A percentile compares a stretch with the other conserved stretches of the same genome.
Evolutionary conservation across 2,329 filamentous ascomycete species (phyloP).

Genomic region (Phialemonium atrogriseum): DNA sequence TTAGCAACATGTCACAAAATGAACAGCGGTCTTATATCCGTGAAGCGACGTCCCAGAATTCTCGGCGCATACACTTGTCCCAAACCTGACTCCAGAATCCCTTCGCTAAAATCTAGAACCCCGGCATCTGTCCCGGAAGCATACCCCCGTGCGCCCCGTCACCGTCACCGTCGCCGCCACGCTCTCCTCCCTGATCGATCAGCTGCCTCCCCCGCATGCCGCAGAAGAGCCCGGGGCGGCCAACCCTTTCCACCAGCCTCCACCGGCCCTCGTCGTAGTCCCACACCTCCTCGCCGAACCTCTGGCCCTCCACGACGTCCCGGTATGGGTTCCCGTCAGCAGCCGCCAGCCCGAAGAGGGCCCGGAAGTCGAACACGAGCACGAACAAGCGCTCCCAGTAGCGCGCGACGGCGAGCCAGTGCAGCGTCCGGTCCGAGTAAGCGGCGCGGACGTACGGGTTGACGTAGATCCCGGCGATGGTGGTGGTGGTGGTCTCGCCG

Average conservation of each 20-base stretch:
- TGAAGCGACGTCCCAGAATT: no score
- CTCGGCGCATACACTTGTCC: no score
- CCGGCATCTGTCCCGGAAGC: slow-evolving; percentile 22
- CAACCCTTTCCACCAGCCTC: slow-evolving; percentile 32
- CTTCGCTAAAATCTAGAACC: no score
- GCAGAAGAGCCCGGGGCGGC: slow-evolving; percentile 46
- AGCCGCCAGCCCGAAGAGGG: slow-evolving; percentile 46
- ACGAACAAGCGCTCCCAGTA: slow-evolving; percentile 59
- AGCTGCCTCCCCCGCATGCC: slow-evolving; percentile 41
- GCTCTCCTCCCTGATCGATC: slow-evolving; percentile 16
- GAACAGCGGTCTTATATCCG: no score
- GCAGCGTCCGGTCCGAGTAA: slow-evolving; percentile 49
- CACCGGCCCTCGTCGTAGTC: slow-evolving; percentile 28
- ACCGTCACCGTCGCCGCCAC: slow-evolving; percentile 19
- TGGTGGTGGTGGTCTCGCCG: no score
- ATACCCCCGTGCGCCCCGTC: slow-evolving; percentile 27
- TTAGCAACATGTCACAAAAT: no score
- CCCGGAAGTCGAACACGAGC: slow-evolving; percentile 49
- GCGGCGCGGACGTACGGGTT: slow-evolving; percentile 69
- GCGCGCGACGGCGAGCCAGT: slow-evolving; percentile 50
- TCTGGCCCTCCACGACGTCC: slow-evolving; percentile 47
- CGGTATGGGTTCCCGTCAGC: slow-evolving; percentile 56
- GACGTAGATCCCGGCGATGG: slow-evolving; percentile 59
- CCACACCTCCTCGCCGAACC: slow-evolving; percentile 44
- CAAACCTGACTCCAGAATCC: no score